Base-by-base conservation (phyloP, 2,329 filamentous ascomycete species). In the Trichophyton rubrum region DNA sequence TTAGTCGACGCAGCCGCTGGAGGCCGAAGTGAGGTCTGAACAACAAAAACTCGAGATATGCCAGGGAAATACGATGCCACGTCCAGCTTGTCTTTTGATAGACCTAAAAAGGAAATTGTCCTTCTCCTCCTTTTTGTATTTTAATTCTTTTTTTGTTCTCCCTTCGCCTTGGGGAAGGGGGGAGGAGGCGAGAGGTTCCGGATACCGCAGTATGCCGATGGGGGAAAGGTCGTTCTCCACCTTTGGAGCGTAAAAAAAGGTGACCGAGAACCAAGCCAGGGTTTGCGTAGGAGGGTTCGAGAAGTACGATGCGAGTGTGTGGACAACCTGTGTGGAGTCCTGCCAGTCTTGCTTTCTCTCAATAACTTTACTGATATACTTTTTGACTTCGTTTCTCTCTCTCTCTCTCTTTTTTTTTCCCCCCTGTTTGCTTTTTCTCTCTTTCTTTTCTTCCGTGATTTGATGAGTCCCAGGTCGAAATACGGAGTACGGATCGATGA, bases 121-220 rank as follows among this genome's bases (percentile, higher is more conserved):
- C n/a, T 24, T 30, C 22, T 53, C 27, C 49, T 15, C 22, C 13
- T 53, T 22, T 53, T 24, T 30, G 49, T 53, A n/a, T 24, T 30
- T 24, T 27, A 27, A 13, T 24, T 43, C 40, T 43, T 11, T 51
- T 22, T 30, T 20, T 53, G 24, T 24, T 53, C 22, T 27, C 9
- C 13, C 22, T 53, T 53, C n/a, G 49, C 22, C 22, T 53, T 53
- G 49, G 49, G 43, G 15, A 20, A 45, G 49, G 27, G 51, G 51
- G 22, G 27, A 55, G 22, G 51, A 55, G 51, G 51, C 51, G 51
- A 55, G 22, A 55, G 9, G 51, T 55, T 55, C 51, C 51, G 51
- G 51, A 55, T 55, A 55, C 51, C 51, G 51, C 51, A 55, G 51
- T 55, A 35, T 55, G 51, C 51, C 51, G 51, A 55, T 55, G 51